Conservation (phyloP, 2,329 filamentous ascomycete genomes). For the Penicillium sp. region DNA sequence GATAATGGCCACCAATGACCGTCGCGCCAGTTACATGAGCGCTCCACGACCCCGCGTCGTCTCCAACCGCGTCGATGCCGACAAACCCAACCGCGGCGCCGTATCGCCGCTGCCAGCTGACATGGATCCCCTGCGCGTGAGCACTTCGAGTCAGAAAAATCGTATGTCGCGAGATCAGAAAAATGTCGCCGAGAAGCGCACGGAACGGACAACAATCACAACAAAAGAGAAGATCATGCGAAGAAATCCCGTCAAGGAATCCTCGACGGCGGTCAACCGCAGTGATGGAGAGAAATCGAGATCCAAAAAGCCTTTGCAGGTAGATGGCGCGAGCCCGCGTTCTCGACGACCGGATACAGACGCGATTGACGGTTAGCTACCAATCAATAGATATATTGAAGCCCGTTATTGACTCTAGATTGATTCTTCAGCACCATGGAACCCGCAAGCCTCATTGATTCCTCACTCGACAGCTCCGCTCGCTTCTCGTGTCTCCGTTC, state of each 20-base stretch:
- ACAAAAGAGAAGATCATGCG: slow-evolving; percentile 59
- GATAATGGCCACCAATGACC: slow-evolving; percentile 40
- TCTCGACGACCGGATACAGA: slow-evolving; percentile 33
- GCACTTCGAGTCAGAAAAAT: slow-evolving; percentile 29
- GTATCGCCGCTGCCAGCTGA: slow-evolving; percentile 29
- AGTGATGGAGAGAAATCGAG: slow-evolving; percentile 33
- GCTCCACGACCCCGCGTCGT: slow-evolving; percentile 38
- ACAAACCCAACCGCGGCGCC: slow-evolving; percentile 25
- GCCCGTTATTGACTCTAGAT: no score
- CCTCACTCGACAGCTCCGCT: slow-evolving; percentile 66
- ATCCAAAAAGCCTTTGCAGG: slow-evolving; percentile 23
- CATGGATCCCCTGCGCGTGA: slow-evolving; percentile 30
- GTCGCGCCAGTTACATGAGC: slow-evolving; percentile 35
- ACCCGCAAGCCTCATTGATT: slow-evolving; percentile 69
- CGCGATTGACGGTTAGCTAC: slow-evolving; percentile 25
- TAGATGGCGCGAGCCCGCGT: slow-evolving; percentile 24
- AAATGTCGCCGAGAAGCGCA: slow-evolving; percentile 36
- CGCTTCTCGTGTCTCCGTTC: slow-evolving; percentile 59
- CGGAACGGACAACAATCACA: slow-evolving; percentile 47
- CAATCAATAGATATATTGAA: no score
- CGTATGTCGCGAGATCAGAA: slow-evolving; percentile 33
- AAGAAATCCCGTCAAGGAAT: slow-evolving; percentile 52
- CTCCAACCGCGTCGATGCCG: slow-evolving; percentile 37
- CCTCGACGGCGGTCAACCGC: slow-evolving; percentile 28
- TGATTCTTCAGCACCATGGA: slow-evolving; percentile 60